Conservation (phyloP, 2,329 filamentous ascomycete genomes). For the Pseudogymnoascus sp. region DNA sequence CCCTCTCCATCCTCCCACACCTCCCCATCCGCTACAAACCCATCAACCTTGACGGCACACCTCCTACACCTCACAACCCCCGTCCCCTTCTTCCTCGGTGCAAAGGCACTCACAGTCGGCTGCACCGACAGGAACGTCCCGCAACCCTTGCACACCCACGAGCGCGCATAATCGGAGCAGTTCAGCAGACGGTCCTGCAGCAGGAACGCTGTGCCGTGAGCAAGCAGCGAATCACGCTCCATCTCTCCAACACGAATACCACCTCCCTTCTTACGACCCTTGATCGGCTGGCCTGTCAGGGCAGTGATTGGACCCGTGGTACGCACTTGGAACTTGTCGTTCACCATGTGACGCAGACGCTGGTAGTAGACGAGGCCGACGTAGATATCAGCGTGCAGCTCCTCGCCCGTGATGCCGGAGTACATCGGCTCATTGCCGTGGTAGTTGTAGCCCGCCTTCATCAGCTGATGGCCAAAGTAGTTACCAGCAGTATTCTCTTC, state of each 20-base stretch:
- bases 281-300: constrained; percentile 91
- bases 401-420: constrained; percentile 89
- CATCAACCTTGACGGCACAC: constrained; percentile 48
- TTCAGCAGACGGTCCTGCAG: constrained; percentile 94
- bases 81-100: constrained; percentile 55
- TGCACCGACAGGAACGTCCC: constrained; percentile 87
- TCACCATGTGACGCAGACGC: constrained; percentile 96
- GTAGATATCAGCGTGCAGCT: constrained; percentile 91
- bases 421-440: constrained; percentile 99
- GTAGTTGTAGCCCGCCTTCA: constrained; percentile 94
- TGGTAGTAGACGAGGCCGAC: constrained; percentile 98
- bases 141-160: constrained; percentile 83
- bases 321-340: constrained; percentile 97
- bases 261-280: constrained; percentile 90
- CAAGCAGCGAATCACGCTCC: constrained; percentile 91
- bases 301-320: constrained; percentile 88
- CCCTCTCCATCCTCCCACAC: constrained; percentile 92
- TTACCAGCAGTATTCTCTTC: constrained; percentile 87
- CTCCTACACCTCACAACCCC: constrained; percentile 69
- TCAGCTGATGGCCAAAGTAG: constrained; percentile 92
- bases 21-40: constrained; percentile 46
- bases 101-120: constrained; percentile 60
- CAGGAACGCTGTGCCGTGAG: constrained; percentile 89
- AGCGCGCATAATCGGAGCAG: constrained; percentile 85
- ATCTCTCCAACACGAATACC: constrained; percentile 99